Conservation (phyloP, 2,329 filamentous ascomycete species). For the Clonostachys solani region DNA sequence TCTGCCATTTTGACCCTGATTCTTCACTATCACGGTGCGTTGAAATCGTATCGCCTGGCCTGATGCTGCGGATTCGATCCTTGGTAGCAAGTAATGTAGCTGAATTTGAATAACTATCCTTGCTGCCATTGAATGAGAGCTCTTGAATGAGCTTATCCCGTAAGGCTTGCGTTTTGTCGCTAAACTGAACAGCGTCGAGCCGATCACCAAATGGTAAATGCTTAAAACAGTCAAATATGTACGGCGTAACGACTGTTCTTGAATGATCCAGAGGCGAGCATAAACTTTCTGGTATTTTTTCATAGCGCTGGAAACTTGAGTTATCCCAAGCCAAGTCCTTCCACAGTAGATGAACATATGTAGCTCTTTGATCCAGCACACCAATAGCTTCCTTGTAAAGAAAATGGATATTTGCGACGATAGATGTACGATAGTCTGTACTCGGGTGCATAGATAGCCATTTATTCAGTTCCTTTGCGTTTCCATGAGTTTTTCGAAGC, state of each 20-base stretch:
- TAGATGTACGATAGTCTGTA: constrained; percentile 57
- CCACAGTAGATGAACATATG: constrained; percentile 4
- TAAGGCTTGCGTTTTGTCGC: constrained; percentile 14
- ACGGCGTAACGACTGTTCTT: constrained; percentile 66
- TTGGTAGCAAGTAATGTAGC: no score
- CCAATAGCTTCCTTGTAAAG: constrained; percentile 61
- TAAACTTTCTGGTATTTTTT: constrained; percentile 39
- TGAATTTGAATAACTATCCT: no score
- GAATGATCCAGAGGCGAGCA: constrained; percentile 6
- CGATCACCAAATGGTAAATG: constrained; percentile 55
- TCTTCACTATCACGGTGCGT: constrained; percentile 38
- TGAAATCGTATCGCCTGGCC: constrained; percentile 43
- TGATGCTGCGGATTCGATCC: constrained; percentile 21
- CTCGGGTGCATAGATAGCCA: constrained; percentile 50
- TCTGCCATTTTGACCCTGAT: constrained; percentile 51
- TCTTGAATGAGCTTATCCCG: constrained; percentile 14
- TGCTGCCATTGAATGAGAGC: no score
- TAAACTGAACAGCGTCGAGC: constrained; percentile 32
- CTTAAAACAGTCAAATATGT: constrained; percentile 60
- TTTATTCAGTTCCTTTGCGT: constrained; percentile 30
- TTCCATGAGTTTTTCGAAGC: constrained; percentile 40
- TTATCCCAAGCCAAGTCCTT: no score
- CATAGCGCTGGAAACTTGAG: constrained; percentile 44
- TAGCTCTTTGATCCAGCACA: constrained; percentile 27
- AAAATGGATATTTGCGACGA: constrained; percentile 58